Percentiles rank a stretch among this genome's conserved stretches.
These are phyloP conservation scores for Penicillium sp. DNA, from an alignment of 2,329 filamentous ascomycete genomes.

Conservation along the genomic window DNA sequence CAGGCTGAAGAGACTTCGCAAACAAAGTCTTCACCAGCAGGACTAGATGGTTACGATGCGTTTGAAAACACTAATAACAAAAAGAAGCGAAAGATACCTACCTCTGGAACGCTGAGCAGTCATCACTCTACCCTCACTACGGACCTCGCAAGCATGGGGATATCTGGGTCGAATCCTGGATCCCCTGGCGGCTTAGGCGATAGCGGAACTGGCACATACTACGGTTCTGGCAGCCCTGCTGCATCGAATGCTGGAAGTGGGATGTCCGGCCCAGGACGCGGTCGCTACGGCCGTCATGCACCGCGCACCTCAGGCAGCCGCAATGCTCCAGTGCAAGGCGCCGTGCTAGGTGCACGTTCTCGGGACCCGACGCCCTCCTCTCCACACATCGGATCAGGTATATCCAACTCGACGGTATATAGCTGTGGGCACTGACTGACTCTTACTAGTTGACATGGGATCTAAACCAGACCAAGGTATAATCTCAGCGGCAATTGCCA, in stretches of 20 bases:
- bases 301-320: constrained; percentile 49
- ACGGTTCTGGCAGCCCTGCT: constrained; percentile 53
- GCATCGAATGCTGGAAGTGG: constrained; percentile 57
- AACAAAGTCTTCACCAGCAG: constrained; percentile 60
- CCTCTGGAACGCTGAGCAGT: constrained; percentile 66
- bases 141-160: constrained; percentile 62
- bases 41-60: constrained; percentile 88
- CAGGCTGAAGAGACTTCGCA: constrained; percentile 22
- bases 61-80: constrained; percentile 99
- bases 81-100: constrained; percentile 97
- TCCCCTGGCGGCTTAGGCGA: constrained; percentile 44
- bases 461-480: constrained; percentile 64
- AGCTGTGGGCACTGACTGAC: constrained; percentile 18
- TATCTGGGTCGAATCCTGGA: constrained; percentile 47
- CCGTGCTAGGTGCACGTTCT: constrained; percentile 50
- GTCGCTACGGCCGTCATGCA: constrained; percentile 66
- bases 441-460: constrained; percentile 32
- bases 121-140: constrained; percentile 58
- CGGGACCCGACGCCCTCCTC: constrained; percentile 45
- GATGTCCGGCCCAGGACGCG: constrained; percentile 79
- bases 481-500: constrained; percentile 88
- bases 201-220: constrained; percentile 49
- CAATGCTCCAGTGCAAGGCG: constrained; percentile 54
- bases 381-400: constrained; percentile 38
- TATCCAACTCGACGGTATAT: constrained; percentile 4